Evolutionary conservation across 1,284 basidiomycete genomes (phyloP).

Genomic region (Gymnopus androsaceus): DNA sequence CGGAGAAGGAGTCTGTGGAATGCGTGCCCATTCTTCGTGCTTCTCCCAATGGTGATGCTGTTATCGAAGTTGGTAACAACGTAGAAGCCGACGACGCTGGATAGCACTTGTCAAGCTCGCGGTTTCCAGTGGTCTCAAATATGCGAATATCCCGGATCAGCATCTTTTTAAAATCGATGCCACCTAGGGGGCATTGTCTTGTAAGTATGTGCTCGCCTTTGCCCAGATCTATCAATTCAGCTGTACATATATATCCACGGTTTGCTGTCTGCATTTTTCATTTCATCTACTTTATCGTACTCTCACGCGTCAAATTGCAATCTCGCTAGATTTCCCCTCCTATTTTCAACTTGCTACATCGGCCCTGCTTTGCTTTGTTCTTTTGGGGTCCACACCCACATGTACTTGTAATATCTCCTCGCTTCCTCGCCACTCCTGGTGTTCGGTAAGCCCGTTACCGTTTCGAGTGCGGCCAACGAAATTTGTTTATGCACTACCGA

Average conservation of each 20-base stretch:
- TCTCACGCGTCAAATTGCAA: neutral
- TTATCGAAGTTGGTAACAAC: conserved; percentile 6
- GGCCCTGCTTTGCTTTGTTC: neutral
- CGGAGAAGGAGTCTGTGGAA: neutral
- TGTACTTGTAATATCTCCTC: neutral
- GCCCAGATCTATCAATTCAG: neutral
- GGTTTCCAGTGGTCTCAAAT: too few species aligned
- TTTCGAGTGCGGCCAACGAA: too few species aligned
- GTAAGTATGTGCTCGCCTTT: conserved; percentile 1
- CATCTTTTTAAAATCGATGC: too few species aligned
- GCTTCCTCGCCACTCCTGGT: neutral
- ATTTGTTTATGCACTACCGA: neutral
- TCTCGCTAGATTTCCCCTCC: neutral
- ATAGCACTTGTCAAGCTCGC: neutral
- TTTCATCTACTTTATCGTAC: conserved; percentile 1
- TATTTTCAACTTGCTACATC: neutral
- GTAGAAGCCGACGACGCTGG: neutral
- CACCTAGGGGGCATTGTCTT: too few species aligned
- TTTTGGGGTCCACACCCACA: neutral
- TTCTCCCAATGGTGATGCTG: neutral
- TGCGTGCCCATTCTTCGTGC: neutral
- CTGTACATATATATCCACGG: neutral
- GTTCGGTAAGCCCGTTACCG: neutral
- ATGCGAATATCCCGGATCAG: too few species aligned
- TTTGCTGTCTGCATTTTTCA: conserved; percentile 8